Evolutionary conservation across 1,284 basidiomycete genomes (phyloP), one percentile per base, ranked within the genome.

Genomic region (Rhodotorula sp.): DNA sequence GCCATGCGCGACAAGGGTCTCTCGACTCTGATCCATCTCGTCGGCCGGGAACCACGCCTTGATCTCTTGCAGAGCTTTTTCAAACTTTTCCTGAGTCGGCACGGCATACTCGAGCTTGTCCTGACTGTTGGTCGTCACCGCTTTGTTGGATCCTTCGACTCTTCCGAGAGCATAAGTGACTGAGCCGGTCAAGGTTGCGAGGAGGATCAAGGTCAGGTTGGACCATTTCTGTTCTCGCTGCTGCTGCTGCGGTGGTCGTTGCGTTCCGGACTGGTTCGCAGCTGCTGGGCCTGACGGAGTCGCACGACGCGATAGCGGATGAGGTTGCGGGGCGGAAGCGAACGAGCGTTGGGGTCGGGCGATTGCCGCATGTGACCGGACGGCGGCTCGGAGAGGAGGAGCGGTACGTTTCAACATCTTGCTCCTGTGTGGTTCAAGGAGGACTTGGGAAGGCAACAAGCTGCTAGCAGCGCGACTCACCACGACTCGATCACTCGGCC

Each of bases 161-260:
- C 69, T 57, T 30, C 70, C 72, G 22, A 73, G 45, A 5, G 61
- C 59, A n/a, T 73, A 72, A 15, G 70, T 76, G 5, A 67, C 42
- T 3, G 69, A 58, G n/a, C 77, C 77, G n/a, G 73, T 75, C 22
- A 77, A 26, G 15, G 77, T 76, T 17, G 77, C 74, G 44, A 77
- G 71, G 30, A 77, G 57, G 29, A 77, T 60, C 20, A 72, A 62
- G 20, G 72, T 73, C 44, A 75, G 60, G 33, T 44, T 58, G 56
- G 54, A 62, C 14, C 44, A 45, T 30, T 60, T 66, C 4, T 42
- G 20, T 1, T 62, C 54, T 8, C 62, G 59, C 7, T 18, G 20
- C 24, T 48, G 66, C 1, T 26, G 7, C 5, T 60, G 46, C 0
- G 62, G 53, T 0, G 63, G 57, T 3, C 29, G 44, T 22, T 20